Evolutionary conservation across 768 basidiomycete species (phyloP).

Genomic region (Postia placenta): DNA sequence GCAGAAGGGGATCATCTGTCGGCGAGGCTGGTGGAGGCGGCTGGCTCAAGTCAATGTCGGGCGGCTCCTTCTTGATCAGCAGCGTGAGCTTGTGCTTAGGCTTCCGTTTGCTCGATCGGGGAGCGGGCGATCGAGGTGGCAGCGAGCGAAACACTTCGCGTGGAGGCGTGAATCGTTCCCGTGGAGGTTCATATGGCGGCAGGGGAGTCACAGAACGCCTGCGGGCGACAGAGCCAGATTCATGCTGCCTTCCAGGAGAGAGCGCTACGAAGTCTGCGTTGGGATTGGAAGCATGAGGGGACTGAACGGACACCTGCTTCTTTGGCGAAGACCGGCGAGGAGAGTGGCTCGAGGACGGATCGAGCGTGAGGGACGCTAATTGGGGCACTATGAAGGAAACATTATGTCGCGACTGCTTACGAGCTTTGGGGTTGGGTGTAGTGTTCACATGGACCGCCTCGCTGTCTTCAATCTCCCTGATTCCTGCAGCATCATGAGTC

Average conservation of each 20-base stretch:
- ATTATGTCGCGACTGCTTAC: slow-evolving; percentile 35
- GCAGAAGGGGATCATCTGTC: slow-evolving; percentile 67
- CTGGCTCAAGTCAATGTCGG: slow-evolving; percentile 50
- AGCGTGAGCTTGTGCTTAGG: slow-evolving; percentile 22
- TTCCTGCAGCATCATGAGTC: not conserved
- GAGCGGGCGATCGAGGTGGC: slow-evolving; percentile 20
- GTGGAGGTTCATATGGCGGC: slow-evolving; percentile 59
- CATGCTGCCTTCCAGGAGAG: slow-evolving; percentile 20
- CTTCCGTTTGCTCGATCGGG: slow-evolving; percentile 36
- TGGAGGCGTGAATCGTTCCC: slow-evolving; percentile 67
- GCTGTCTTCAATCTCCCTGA: slow-evolving; percentile 1
- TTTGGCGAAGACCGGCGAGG: slow-evolving; percentile 20
- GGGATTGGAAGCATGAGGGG: slow-evolving; percentile 43
- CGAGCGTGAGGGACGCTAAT: too few relatives aligned
- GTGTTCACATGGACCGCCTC: slow-evolving; percentile 26
- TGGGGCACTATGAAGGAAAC: slow-evolving; percentile 11
- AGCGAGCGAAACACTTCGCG: slow-evolving; percentile 50
- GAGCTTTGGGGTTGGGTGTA: slow-evolving; percentile 59
- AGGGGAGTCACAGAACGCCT: slow-evolving; percentile 47
- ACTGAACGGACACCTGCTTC: slow-evolving; percentile 25
- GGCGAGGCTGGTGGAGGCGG: slow-evolving; percentile 70
- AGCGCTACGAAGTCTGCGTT: slow-evolving; percentile 44
- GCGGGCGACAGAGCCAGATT: slow-evolving; percentile 17
- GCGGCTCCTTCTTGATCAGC: slow-evolving; percentile 55
- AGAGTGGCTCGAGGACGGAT: too few relatives aligned